These are phyloP conservation scores for Spergularia bocconei DNA, from an alignment of 148 eudicot genomes.

Conservation along the genomic window DNA sequence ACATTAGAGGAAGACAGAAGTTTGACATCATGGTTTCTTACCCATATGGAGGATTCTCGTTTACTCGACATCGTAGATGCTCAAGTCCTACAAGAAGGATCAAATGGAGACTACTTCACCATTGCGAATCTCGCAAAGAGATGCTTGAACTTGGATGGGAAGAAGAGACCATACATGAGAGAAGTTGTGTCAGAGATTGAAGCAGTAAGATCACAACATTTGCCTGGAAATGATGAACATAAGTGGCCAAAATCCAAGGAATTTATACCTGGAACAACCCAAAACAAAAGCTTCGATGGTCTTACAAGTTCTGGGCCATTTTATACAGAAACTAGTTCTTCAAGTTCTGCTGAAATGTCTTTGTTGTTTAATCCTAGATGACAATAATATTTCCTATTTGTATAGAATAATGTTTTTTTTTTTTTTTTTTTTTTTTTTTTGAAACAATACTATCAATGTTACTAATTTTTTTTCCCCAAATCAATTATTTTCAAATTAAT, in stretches of 20 bases:
- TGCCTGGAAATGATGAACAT: not conserved
- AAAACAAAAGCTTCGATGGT: not conserved
- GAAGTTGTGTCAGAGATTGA: slow-evolving; percentile 31
- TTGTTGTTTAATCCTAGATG: slow-evolving; percentile 18
- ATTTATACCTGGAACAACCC: not conserved
- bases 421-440: no score
- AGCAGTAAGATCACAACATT: slow-evolving; percentile 18
- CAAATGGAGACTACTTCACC: slow-evolving; percentile 21
- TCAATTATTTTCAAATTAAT: not conserved
- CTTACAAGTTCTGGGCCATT: slow-evolving; percentile 4
- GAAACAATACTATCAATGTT: no score
- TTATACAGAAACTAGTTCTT: not conserved
- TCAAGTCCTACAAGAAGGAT: slow-evolving; percentile 28
- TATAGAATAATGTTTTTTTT: no score
- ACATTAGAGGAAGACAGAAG: slow-evolving; percentile 24
- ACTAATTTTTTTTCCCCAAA: slow-evolving; percentile 35
- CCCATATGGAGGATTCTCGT: slow-evolving; percentile 17
- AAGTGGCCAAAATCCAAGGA: slow-evolving; percentile 3
- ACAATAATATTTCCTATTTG: no score
- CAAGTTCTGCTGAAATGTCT: slow-evolving; percentile 20
- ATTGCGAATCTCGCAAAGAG: slow-evolving; percentile 32
- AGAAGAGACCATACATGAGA: slow-evolving; percentile 41
- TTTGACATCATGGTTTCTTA: slow-evolving; percentile 32
- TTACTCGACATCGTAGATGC: slow-evolving; percentile 28
- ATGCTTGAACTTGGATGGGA: slow-evolving; percentile 33